Evolutionary conservation across 164 flowering plant genomes (phyloP).

Genomic region (Aristolochia fimbriata): DNA sequence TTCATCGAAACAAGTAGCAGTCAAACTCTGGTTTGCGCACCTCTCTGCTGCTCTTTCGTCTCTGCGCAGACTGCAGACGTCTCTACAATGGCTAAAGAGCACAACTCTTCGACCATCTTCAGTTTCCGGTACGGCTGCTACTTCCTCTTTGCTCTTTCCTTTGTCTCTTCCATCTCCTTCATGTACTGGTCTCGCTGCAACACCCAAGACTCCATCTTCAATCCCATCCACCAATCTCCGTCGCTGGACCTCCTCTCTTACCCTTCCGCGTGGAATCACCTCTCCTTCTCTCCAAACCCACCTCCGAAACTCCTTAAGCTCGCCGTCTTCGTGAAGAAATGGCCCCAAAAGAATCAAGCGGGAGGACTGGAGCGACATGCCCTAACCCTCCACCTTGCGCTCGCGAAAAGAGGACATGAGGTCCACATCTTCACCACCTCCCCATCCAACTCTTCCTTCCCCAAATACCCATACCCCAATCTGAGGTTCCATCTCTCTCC

Average conservation of each 20-base stretch:
- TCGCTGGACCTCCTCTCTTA: slow-evolving; percentile 28
- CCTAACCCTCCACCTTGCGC: slow-evolving; percentile 48
- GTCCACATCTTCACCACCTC: slow-evolving; percentile 24
- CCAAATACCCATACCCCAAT: slow-evolving; percentile 20
- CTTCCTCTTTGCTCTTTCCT: slow-evolving; percentile 10
- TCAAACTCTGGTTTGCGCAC: neutral
- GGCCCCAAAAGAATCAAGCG: slow-evolving; percentile 43
- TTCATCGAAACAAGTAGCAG: too few relatives aligned
- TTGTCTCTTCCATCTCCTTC: slow-evolving; percentile 16
- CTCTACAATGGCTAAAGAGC: slow-evolving; percentile 15
- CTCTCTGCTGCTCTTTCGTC: neutral
- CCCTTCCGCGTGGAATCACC: slow-evolving; percentile 57
- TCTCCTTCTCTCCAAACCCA: slow-evolving; percentile 32
- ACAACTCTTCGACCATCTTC: slow-evolving; percentile 4
- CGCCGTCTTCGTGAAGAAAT: slow-evolving; percentile 62
- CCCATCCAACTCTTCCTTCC: slow-evolving; percentile 25
- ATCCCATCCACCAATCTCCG: slow-evolving; percentile 8
- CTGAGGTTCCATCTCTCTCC: slow-evolving; percentile 47
- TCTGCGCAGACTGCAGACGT: neutral
- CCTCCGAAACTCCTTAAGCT: slow-evolving; percentile 47
- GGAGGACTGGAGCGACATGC: slow-evolving; percentile 75
- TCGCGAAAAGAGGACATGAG: slow-evolving; percentile 25
- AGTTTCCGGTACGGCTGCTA: slow-evolving; percentile 10
- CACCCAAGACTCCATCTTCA: slow-evolving; percentile 9
- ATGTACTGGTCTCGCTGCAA: slow-evolving; percentile 27